Evolutionary conservation across 192 early-diverging fungal species (phyloP), one percentile per base, ranked within the genome.

Genomic region (Spinellus fusiger): DNA sequence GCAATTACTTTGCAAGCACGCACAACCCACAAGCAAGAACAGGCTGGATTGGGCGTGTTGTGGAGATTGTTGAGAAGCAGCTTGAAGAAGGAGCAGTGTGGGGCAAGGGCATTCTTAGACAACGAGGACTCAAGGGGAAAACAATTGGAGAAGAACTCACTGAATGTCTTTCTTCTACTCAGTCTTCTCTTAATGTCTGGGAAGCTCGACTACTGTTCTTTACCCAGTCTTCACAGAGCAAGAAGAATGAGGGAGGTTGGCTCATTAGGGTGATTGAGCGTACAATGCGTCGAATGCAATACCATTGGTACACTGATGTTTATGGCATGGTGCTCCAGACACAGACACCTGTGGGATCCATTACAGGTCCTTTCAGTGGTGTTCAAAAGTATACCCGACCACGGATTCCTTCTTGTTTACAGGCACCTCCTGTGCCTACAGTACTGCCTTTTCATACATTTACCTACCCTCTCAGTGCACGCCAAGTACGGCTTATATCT

Each of bases 391-490:
- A 63, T 32, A 16, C 32, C 15, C 27, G 54, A 49, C 64, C 64
- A 9, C 25, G 52, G 31, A 34, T 66, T 26, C 56, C 57, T 15
- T 22, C 51, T 15, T 38, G 59, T n/a, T 65, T 85, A 59, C 56
- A 76, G 0, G 79, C 85, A 26, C 84, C 84, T 15, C 70, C 75
- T 1, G 84, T 93, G 8, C 91, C 92, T 0, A 95, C 91, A 0
- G 91, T 96, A 18, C 73, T 94, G 20, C 94, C 94, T 15, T 96
- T 95, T 77, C 93, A 95, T 71, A 94, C 93, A 0, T 96, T 96
- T 65, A 95, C 92, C 7, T 95, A 95, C 62, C 84, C 92, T n/a
- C 74, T 96, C 25, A 78, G 80, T 10, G 80, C 90, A 15, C 82
- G 86, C 51, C 91, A 94, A 76, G 78, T 95, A 10, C 87, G 94